A percentile compares a stretch with the other conserved stretches of the same genome.
These are phyloP conservation scores for Candida nanaspora DNA, from an alignment of 805 yeast species.

Conservation along the genomic window DNA sequence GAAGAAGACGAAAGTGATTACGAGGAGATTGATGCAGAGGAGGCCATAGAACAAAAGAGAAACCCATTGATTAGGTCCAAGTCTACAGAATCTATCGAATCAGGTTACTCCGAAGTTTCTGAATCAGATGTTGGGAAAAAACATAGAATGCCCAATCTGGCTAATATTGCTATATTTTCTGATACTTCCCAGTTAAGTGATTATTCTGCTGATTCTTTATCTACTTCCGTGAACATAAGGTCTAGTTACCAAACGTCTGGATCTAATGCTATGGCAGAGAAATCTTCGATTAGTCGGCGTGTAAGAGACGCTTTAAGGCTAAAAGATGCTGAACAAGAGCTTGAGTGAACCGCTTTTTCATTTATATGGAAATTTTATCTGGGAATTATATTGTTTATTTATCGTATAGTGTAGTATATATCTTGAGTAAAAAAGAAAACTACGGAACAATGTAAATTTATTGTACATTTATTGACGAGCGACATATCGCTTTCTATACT, in stretches of 20 bases:
- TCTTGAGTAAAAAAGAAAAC: no score
- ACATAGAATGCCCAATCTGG: constrained; percentile 19
- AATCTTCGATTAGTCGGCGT: no score
- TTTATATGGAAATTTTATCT: no score
- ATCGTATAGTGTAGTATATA: no score
- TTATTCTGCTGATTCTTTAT: not conserved
- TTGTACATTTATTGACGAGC: constrained; percentile 21
- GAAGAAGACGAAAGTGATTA: constrained; percentile 16
- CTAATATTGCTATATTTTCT: constrained; percentile 27
- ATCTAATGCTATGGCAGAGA: no score
- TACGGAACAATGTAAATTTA: no score
- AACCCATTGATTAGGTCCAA: constrained; percentile 11
- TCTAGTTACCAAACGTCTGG: no score
- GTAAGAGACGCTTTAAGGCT: not conserved
- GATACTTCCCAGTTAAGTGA: constrained; percentile 11
- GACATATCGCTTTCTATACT: constrained; percentile 46
- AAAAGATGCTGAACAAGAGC: no score
- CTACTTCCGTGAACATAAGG: not conserved
- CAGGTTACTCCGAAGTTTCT: constrained; percentile 20
- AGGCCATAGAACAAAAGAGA: constrained; percentile 2
- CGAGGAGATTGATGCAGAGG: constrained; percentile 9
- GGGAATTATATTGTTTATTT: no score
- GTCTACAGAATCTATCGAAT: constrained; percentile 16
- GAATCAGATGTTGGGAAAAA: constrained; percentile 6
- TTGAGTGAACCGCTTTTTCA: no score